Base-by-base conservation (phyloP, 164 flowering plant species). In the Vitis rotundifolia region DNA sequence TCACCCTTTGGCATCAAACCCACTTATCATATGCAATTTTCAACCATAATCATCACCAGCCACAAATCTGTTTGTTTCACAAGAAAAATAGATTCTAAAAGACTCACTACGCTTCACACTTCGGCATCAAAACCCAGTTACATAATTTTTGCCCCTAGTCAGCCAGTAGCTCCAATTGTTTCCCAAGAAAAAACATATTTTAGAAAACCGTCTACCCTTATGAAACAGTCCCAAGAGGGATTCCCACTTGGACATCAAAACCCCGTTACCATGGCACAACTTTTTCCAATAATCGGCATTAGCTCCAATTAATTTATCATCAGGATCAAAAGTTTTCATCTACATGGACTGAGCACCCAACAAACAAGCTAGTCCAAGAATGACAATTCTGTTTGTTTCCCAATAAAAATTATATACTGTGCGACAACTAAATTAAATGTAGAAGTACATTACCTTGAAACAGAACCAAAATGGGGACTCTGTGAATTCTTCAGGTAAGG, bases 361-460 rank as follows among this genome's bases (percentile, higher is more conserved):
- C 44, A 37, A 37, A 37, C 44, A 5, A 37, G 44, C 44, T 37
- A 37, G 19, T 55, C 2, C 7, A 19, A 22, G 14, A 48, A 15
- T 19, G 31, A 5, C 31, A 5, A 18, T 15, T 18, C 11, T 10
- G 11, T n/a, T 16, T 26, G 3, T 52, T 67, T 54, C 44, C 52
- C 37, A 12, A 26, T 1, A 28, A 56, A 22, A 9, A 53, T 59
- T 29, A 5, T 5, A 47, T 37, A 1, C n/a, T 19, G 3, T 12
- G 4, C 3, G 2, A 18, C 29, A 67, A 47, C 16, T 51, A n/a
- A 37, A 15, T 15, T 11, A 69, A 15, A 31, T 44, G 3, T 2
- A 16, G 4, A 4, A 18, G 1, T 58, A 10, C 15, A 11, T 15
- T 68, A 82, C 81, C 81, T 79, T 53, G 73, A 66, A 8, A 58